These are phyloP conservation scores for Colletotrichum tropicale DNA, from an alignment of 2,329 filamentous ascomycete species.

Conservation along the genomic window DNA sequence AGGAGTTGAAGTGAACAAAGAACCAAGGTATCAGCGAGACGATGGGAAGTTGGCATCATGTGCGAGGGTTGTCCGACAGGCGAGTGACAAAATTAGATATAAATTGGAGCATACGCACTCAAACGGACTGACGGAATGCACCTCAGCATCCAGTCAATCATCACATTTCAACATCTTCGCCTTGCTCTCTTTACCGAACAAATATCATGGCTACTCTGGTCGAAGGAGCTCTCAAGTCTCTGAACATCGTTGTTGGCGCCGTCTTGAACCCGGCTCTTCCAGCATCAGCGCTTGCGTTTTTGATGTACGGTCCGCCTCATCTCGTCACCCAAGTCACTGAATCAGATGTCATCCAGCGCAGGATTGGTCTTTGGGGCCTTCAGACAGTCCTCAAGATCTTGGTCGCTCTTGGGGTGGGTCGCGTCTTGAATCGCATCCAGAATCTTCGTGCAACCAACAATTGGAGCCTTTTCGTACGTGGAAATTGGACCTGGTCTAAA, in stretches of 20 bases:
- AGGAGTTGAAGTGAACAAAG: neutral
- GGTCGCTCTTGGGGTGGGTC: neutral
- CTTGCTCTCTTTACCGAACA: accelerated
- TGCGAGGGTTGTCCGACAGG: accelerated
- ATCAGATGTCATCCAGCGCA: accelerated
- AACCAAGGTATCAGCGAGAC: neutral
- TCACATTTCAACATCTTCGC: accelerated
- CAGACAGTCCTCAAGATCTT: neutral
- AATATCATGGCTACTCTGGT: neutral
- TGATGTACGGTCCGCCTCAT: neutral
- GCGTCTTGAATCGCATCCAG: neutral
- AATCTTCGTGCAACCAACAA: neutral
- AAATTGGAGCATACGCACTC: neutral
- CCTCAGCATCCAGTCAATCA: neutral
- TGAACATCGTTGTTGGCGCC: neutral
- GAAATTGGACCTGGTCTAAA: accelerated
- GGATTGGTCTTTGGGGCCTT: neutral
- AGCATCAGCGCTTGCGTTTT: neutral
- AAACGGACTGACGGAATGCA: neutral
- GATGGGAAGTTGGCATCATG: neutral
- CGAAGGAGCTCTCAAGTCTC: neutral
- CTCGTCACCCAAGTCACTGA: neutral
- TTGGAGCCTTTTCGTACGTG: neutral
- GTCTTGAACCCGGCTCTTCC: neutral
- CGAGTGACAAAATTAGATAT: neutral